Evolutionary conservation across 352 stramenopile genomes (phyloP).

Genomic region (Pythium graminicola): DNA sequence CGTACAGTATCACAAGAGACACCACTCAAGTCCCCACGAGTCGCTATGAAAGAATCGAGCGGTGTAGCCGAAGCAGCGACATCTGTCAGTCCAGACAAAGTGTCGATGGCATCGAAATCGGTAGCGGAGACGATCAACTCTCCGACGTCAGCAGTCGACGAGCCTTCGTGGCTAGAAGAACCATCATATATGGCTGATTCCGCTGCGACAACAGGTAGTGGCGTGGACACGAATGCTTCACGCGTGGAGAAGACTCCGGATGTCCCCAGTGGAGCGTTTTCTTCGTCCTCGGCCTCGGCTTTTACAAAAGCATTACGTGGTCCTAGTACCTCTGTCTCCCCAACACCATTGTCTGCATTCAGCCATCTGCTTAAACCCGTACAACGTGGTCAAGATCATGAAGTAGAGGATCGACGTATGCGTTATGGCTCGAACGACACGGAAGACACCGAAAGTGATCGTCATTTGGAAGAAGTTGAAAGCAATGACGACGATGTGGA

Average conservation of each 20-base stretch:
- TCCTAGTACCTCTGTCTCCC: neutral
- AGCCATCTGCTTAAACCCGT: neutral
- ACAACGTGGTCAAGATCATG: too few relatives aligned
- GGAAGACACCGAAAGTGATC: slow-evolving; percentile 29
- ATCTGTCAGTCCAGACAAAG: too few relatives aligned
- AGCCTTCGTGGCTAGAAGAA: too few relatives aligned
- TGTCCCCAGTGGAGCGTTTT: slow-evolving; percentile 1
- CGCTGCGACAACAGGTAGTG: too few relatives aligned
- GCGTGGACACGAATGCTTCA: neutral
- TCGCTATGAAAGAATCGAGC: too few relatives aligned
- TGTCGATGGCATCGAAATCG: too few relatives aligned
- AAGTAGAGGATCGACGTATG: neutral
- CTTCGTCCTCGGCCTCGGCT: slow-evolving; percentile 3
- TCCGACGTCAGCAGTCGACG: too few relatives aligned
- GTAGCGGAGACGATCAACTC: too few relatives aligned
- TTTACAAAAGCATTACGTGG: slow-evolving; percentile 1
- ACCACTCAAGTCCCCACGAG: too few relatives aligned
- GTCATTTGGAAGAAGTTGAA: slow-evolving; percentile 12
- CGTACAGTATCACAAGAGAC: too few relatives aligned
- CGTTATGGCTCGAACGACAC: slow-evolving; percentile 23
- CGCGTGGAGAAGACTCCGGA: neutral
- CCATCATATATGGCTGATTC: too few relatives aligned
- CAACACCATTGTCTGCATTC: neutral
- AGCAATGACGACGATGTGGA: slow-evolving; percentile 5
- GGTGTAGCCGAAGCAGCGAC: too few relatives aligned